Conservation (phyloP, 2,329 filamentous ascomycete species). For the Colletotrichum tofieldiae region DNA sequence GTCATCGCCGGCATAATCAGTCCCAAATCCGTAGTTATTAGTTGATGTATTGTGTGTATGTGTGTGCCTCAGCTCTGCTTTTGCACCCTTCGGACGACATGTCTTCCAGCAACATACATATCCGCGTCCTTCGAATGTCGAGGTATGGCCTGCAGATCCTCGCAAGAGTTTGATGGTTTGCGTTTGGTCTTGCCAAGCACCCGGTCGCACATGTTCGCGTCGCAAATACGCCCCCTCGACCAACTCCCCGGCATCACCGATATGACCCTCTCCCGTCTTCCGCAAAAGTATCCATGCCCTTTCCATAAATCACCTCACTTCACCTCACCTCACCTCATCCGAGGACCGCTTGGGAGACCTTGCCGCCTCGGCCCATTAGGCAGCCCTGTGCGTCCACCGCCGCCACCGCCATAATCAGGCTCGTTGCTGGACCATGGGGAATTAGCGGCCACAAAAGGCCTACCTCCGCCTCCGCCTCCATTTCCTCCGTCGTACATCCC, state of each 20-base stretch:
- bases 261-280: not conserved
- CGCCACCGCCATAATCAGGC: conserved; percentile 53
- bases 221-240: not conserved
- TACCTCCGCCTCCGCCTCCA: conserved; percentile 49
- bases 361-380: conserved; percentile 62
- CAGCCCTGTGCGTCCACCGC: conserved; percentile 59
- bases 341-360: conserved; percentile 51
- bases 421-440: too few relatives aligned
- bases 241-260: not conserved
- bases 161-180: not conserved
- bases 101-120: conserved; percentile 31
- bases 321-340: conserved; percentile 61
- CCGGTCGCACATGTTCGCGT: conserved; percentile 7
- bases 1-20: not conserved
- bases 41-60: conserved; percentile 28
- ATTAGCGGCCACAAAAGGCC: conserved; percentile 21
- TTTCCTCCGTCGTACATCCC: conserved; percentile 60
- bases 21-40: conserved; percentile 20
- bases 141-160: conserved; percentile 8
- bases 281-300: not conserved
- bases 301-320: conserved; percentile 46
- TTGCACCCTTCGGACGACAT: conserved; percentile 15
- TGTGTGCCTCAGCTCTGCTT: conserved; percentile 35
- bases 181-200: not conserved
- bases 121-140: conserved; percentile 13